Base-by-base conservation (phyloP, 2,329 filamentous ascomycete genomes). In the Aspergillus terreus region DNA sequence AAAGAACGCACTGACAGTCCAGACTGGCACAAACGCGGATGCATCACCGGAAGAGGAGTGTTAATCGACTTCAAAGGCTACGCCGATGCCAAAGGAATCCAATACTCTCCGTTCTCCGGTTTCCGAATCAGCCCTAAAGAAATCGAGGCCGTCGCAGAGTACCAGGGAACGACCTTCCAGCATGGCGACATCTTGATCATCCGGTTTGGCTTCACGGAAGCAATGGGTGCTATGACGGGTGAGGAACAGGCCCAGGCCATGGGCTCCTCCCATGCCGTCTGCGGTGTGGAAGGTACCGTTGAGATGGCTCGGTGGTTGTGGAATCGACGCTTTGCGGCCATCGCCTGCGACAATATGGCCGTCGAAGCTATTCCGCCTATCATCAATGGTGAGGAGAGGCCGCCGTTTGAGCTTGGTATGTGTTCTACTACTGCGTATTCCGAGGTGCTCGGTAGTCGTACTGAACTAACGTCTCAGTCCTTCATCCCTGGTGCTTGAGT, bases 61-160 rank as follows among this genome's bases (percentile, higher is more conserved):
- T 66, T 82, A 0, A 64, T 82, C 0, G 82, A 85, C 62, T 83
- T 78, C 49, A 74, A 72, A 46, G 58, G 67, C 9, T 89, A 85
- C 78, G 59, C 84, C 2, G 73, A 75, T 15, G 70, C 71, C 35
- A 76, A 83, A 43, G 78, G 77, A 32, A 79, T 85, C 48, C 60
- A 74, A 44, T 82, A 82, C 35, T 77, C 85, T 52, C 71, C 82
- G 1, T 76, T 79, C 56, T 82, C 80, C 14, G 50, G 46, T 1
- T 58, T 56, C 42, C 54, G 52, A 2, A 62, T 65, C 2, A 50
- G 53, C 2, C 32, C 46, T 2, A 11, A 44, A 2, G 58, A 63
- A 9, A 53, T 65, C 5, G 52, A 61, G 21, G 52, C 44, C 4
- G 51, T 64, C 3, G 62, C 63, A 3, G 15, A 38, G 5, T 47